phyloP scores from a whole-genome alignment of 1,139 yeast genomes.

The Geotrichum bryndzae region DNA sequence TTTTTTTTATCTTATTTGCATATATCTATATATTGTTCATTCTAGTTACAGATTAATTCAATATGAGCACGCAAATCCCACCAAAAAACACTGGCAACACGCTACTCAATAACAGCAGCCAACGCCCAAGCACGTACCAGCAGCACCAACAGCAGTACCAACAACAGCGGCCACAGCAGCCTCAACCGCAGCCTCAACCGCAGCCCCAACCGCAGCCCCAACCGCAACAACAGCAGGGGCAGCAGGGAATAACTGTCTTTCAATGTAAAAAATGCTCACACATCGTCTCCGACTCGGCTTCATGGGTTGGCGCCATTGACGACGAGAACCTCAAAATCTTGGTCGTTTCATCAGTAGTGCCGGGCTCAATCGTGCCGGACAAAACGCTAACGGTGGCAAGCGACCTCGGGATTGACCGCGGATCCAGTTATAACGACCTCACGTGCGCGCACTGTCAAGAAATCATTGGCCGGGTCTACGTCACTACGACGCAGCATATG shows the following conservation, averaged over 20 bases:
- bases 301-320: conserved; percentile 11
- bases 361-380: conserved; percentile 5
- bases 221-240: not conserved
- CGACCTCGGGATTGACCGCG: conserved; percentile 5
- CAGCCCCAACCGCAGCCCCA: not conserved
- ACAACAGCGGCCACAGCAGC: not conserved
- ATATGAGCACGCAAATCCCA: not conserved
- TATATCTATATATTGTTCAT: not conserved
- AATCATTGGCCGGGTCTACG: conserved; percentile 10
- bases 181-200: not conserved
- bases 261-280: conserved; percentile 14
- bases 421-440: conserved; percentile 8
- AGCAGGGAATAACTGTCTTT: conserved; percentile 6
- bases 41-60: not conserved
- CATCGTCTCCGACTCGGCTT: conserved; percentile 12
- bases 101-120: not conserved
- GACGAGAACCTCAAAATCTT: conserved; percentile 12
- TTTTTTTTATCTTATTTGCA: not conserved
- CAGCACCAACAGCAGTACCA: not conserved
- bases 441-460: conserved; percentile 7
- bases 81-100: not conserved
- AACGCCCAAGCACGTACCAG: not conserved
- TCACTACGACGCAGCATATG: conserved; percentile 13
- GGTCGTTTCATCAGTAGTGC: conserved; percentile 10
- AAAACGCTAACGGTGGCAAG: not conserved